phyloP scores from a whole-genome alignment of 2,329 filamentous ascomycete genomes.

The Nemania sp. region DNA sequence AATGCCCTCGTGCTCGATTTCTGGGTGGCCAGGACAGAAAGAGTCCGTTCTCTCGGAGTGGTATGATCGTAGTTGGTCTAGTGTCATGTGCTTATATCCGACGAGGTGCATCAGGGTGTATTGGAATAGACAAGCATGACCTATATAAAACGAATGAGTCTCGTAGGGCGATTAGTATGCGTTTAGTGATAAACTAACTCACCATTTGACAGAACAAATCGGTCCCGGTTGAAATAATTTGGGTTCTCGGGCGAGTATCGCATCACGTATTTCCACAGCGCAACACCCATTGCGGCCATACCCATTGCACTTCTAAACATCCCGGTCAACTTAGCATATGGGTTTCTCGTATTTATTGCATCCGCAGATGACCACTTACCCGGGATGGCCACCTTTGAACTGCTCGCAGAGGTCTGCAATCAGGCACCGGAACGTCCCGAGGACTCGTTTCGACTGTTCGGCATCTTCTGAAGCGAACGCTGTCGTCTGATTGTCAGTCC shows the following conservation, averaged over 20 bases:
- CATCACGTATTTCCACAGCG: slow-evolving; percentile 66
- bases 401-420: no score
- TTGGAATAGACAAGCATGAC: slow-evolving; percentile 64
- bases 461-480: no score
- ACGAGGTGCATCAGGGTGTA: slow-evolving; percentile 64
- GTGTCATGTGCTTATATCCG: slow-evolving; percentile 63
- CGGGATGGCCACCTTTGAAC: no score
- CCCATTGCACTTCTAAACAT: slow-evolving; percentile 28
- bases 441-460: no score
- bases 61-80: slow-evolving; percentile 66
- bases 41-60: slow-evolving; percentile 57
- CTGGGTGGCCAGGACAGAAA: slow-evolving; percentile 64
- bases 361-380: no score
- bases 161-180: no score
- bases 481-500: no score
- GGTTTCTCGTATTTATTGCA: no score
- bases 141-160: no score
- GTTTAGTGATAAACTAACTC: no score
- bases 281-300: slow-evolving; percentile 54
- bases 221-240: slow-evolving; percentile 68
- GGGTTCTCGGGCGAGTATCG: slow-evolving; percentile 65
- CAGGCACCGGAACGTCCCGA: no score
- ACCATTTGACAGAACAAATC: slow-evolving; percentile 69
- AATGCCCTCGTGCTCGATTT: slow-evolving; percentile 68
- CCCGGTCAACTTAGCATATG: no score